Percentiles rank a stretch among this genome's conserved stretches.
These are phyloP conservation scores for Neurospora sublineolata DNA, from an alignment of 495 filamentous ascomycete genomes.

Conservation along the genomic window DNA sequence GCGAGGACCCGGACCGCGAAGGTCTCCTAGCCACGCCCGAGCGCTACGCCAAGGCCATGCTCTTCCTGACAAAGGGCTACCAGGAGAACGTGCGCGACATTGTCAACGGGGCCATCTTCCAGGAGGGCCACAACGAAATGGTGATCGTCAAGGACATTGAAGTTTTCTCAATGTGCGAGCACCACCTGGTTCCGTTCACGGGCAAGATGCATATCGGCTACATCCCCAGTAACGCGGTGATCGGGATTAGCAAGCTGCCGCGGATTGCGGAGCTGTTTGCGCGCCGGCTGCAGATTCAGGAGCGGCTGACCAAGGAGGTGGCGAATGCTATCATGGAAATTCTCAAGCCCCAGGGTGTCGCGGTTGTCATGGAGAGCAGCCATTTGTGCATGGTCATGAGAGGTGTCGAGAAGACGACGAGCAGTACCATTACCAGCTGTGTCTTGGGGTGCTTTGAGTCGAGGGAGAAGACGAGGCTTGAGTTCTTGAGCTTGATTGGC, in stretches of 20 bases:
- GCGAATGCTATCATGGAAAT: constrained; percentile 89
- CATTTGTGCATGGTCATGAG: constrained; percentile 99
- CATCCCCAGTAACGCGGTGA: constrained; percentile 74
- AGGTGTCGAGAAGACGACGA: constrained; percentile 79
- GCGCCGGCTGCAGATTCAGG: constrained; percentile 84
- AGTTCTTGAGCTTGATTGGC: constrained; percentile 70
- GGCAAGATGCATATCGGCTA: constrained; percentile 99
- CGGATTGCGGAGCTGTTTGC: constrained; percentile 97
- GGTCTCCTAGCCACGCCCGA: constrained; percentile 79
- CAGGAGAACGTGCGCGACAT: constrained; percentile 90
- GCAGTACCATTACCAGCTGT: constrained; percentile 86
- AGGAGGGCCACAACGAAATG: constrained; percentile 92
- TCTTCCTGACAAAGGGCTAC: constrained; percentile 98
- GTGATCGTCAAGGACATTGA: constrained; percentile 98
- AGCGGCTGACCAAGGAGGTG: constrained; percentile 90
- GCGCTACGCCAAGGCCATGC: constrained; percentile 90
- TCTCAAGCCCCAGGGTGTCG: constrained; percentile 86
- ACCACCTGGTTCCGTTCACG: constrained; percentile 92
- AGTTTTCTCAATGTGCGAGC: constrained; percentile 90
- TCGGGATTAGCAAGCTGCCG: constrained; percentile 91
- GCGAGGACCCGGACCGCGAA: constrained; percentile 88
- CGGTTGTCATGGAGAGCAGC: constrained; percentile 92
- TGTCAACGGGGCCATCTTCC: constrained; percentile 90
- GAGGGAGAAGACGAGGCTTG: constrained; percentile 85
- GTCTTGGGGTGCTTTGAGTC: constrained; percentile 90